phyloP scores from a whole-genome alignment of 2,329 filamentous ascomycete genomes.

The Trichophaea hybrida region DNA sequence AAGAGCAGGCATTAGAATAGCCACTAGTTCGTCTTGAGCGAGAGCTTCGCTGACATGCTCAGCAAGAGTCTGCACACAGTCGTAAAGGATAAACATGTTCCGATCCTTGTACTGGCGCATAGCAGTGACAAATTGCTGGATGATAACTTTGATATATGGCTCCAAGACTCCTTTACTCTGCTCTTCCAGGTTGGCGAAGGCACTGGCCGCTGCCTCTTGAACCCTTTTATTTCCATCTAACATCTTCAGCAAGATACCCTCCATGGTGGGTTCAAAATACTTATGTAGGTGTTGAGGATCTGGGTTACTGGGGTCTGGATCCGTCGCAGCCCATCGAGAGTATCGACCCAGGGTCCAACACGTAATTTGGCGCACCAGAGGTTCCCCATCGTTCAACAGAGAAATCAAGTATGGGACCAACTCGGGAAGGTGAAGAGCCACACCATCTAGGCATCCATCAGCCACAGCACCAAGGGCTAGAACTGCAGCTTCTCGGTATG shows the following conservation, averaged over 20 bases:
- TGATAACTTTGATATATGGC: slow-evolving; percentile 78
- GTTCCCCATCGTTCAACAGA: slow-evolving; percentile 68
- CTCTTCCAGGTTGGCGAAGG: slow-evolving; percentile 90
- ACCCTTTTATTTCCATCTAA: slow-evolving; percentile 95
- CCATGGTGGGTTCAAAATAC: slow-evolving; percentile 94
- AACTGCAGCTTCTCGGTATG: slow-evolving; percentile 82
- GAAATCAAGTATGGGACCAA: slow-evolving; percentile 81
- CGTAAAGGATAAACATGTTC: slow-evolving; percentile 98
- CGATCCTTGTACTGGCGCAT: slow-evolving; percentile 94
- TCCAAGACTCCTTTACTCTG: slow-evolving; percentile 68
- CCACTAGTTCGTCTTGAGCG: slow-evolving; percentile 64
- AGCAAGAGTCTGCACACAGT: slow-evolving; percentile 92
- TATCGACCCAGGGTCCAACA: slow-evolving; percentile 96
- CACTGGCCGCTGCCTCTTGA: slow-evolving; percentile 87
- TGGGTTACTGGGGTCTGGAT: slow-evolving; percentile 54
- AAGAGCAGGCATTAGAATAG: slow-evolving; percentile 81
- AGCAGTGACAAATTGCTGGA: slow-evolving; percentile 81
- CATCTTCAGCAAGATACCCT: slow-evolving; percentile 87
- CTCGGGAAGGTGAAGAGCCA: slow-evolving; percentile 79
- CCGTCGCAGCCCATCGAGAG: slow-evolving; percentile 74
- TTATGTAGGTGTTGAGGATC: slow-evolving; percentile 52
- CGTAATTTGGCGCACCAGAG: slow-evolving; percentile 88
- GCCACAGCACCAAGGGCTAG: slow-evolving; percentile 88
- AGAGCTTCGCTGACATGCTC: slow-evolving; percentile 76
- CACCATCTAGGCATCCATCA: slow-evolving; percentile 80